Conservation (phyloP, 768 basidiomycete species). For the Boletus tomentosulus region DNA sequence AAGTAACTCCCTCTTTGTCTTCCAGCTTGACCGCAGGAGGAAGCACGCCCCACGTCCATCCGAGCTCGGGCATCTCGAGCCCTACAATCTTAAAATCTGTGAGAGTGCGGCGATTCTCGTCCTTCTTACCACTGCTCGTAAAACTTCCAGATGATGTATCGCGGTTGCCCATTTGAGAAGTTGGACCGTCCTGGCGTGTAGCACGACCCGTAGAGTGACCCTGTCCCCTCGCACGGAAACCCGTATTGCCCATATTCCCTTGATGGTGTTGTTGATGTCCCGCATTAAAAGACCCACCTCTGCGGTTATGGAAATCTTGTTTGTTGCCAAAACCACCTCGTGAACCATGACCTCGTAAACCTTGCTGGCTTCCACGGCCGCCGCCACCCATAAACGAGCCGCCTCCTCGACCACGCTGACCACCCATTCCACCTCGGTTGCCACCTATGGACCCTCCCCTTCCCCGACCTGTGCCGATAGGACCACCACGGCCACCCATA, state of each 20-base stretch:
- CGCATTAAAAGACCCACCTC: constrained; percentile 58
- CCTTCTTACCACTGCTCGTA: constrained; percentile 65
- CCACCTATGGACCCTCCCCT: constrained; percentile 49
- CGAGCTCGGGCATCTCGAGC: constrained; percentile 74
- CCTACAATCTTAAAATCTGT: constrained; percentile 98
- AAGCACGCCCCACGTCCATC: constrained; percentile 82
- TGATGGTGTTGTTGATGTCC: constrained; percentile 38
- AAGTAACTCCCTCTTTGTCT: constrained; percentile 33
- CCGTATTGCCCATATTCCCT: constrained; percentile 36
- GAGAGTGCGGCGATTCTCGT: constrained; percentile 86
- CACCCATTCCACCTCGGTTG: constrained; percentile 43
- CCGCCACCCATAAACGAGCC: constrained; percentile 31
- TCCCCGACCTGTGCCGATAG: constrained; percentile 31
- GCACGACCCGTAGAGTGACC: constrained; percentile 41
- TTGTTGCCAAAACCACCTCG: constrained; percentile 61
- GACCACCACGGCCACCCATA: constrained; percentile 41
- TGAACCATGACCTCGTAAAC: constrained; percentile 60
- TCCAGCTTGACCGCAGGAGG: constrained; percentile 38
- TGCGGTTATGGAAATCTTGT: constrained; percentile 61
- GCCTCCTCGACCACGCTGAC: constrained; percentile 40
- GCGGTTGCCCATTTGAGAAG: constrained; percentile 39
- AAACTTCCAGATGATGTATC: constrained; percentile 47
- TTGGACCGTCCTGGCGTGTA: constrained; percentile 36
- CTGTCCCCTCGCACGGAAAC: constrained; percentile 62
- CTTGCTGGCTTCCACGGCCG: constrained; percentile 45